Conservation (phyloP, 177 flowering plant genomes). For the Vitis hybrid region DNA sequence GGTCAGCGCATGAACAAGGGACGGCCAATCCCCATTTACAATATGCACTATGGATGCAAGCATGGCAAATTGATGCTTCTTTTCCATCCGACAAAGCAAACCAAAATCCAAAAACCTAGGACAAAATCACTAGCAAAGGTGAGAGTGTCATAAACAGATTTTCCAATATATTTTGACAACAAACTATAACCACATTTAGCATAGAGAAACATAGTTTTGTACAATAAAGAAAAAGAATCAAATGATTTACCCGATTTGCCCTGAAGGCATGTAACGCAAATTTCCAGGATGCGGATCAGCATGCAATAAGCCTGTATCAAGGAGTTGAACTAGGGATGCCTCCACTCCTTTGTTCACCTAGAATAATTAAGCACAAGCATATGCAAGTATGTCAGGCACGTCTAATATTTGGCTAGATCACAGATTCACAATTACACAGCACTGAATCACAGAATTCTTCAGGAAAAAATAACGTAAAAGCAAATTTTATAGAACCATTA, state of each 20-base stretch:
- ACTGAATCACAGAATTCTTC: too few relatives aligned
- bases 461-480: too few relatives aligned
- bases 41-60: slow-evolving; percentile 91
- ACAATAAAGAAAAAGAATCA: background rate
- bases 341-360: slow-evolving; percentile 97
- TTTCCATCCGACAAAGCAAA: slow-evolving; percentile 89
- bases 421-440: too few relatives aligned
- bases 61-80: slow-evolving; percentile 91
- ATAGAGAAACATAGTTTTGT: background rate
- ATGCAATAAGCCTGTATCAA: slow-evolving; percentile 94
- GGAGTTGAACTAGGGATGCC: slow-evolving; percentile 87
- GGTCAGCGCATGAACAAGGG: slow-evolving; percentile 68
- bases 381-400: background rate
- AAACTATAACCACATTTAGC: background rate
- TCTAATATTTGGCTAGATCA: background rate
- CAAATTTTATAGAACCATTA: too few relatives aligned
- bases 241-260: slow-evolving; percentile 72
- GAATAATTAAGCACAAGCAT: slow-evolving; percentile 10
- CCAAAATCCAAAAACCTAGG: slow-evolving; percentile 96
- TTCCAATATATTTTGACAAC: background rate
- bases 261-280: slow-evolving; percentile 71
- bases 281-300: slow-evolving; percentile 99
- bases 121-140: slow-evolving; percentile 14
- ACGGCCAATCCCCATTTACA: slow-evolving; percentile 91
- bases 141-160: background rate